A percentile compares a stretch with the other conserved stretches of the same genome.
Conservation (phyloP, 2,329 filamentous ascomycete species). For the Trichophyton equinum region DNA sequence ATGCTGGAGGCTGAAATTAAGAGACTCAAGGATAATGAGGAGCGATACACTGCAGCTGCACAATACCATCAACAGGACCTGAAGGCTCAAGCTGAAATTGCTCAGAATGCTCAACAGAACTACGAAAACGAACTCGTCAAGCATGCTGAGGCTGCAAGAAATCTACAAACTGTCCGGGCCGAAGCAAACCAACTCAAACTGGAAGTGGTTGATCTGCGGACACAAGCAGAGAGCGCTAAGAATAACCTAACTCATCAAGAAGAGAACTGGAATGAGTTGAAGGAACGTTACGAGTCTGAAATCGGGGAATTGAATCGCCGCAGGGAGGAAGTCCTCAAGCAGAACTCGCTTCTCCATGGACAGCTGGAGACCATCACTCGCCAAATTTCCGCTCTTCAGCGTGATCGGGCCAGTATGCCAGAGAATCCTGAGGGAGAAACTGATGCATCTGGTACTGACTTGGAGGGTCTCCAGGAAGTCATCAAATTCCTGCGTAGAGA, state of each 20-base stretch:
- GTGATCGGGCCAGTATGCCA: constrained; percentile 50
- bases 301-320: constrained; percentile 64
- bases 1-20: constrained; percentile 65
- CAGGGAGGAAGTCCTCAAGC: constrained; percentile 70
- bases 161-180: constrained; percentile 61
- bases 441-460: constrained; percentile 41
- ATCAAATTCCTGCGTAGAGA: constrained; percentile 85
- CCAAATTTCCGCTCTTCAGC: constrained; percentile 69
- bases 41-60: constrained; percentile 64
- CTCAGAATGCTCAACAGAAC: constrained; percentile 81
- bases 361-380: constrained; percentile 73
- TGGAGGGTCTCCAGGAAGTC: constrained; percentile 74
- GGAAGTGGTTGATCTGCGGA: constrained; percentile 58
- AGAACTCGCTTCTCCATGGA: constrained; percentile 81
- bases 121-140: constrained; percentile 92
- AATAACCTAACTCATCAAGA: constrained; percentile 67
- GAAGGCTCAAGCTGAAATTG: constrained; percentile 85
- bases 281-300: constrained; percentile 71
- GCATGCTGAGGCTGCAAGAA: constrained; percentile 87
- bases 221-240: constrained; percentile 77
- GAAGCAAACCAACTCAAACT: constrained; percentile 76
- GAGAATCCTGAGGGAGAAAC: constrained; percentile 38
- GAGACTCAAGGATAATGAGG: constrained; percentile 71
- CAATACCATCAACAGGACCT: constrained; percentile 83
- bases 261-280: constrained; percentile 74